These are phyloP conservation scores for Angomonas desouzai DNA, from an alignment of 208 protist species.

Conservation along the genomic window DNA sequence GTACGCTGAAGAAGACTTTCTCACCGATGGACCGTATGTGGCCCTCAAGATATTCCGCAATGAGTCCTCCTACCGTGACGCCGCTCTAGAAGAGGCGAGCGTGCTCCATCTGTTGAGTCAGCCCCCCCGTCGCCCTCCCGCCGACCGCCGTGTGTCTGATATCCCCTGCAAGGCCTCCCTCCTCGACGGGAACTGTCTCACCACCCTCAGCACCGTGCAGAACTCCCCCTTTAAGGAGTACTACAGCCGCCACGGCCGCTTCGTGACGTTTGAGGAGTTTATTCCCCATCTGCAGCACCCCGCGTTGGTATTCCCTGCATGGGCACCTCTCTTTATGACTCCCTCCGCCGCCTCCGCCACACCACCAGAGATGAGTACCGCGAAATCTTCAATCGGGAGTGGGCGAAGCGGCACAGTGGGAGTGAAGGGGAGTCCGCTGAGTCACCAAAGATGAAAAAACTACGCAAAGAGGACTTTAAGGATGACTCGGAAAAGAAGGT, in stretches of 20 bases:
- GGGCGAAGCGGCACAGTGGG: neutral
- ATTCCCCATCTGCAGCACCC: slow-evolving; percentile 68
- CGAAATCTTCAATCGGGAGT: neutral
- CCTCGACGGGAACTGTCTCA: slow-evolving; percentile 27
- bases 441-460: neutral
- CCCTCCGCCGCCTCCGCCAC: slow-evolving; percentile 35
- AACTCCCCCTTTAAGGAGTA: slow-evolving; percentile 33
- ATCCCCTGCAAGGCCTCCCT: slow-evolving; percentile 13
- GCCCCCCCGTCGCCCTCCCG: slow-evolving; percentile 20
- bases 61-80: slow-evolving; percentile 57
- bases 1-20: slow-evolving; percentile 2
- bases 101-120: slow-evolving; percentile 37
- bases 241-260: slow-evolving; percentile 48
- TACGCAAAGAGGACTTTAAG: slow-evolving; percentile 5
- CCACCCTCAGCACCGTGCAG: slow-evolving; percentile 31
- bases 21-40: slow-evolving; percentile 20
- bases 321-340: slow-evolving; percentile 61
- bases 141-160: slow-evolving; percentile 9
- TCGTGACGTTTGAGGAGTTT: slow-evolving; percentile 52
- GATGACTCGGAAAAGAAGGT: slow-evolving; percentile 21
- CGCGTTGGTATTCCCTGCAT: slow-evolving; percentile 67
- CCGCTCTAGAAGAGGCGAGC: slow-evolving; percentile 68
- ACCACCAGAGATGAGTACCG: slow-evolving; percentile 1
- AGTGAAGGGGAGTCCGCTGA: neutral
- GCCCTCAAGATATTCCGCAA: slow-evolving; percentile 82